These are phyloP conservation scores for Nakaseomyces delphensis DNA, from an alignment of 1,139 yeast genomes.

Conservation along the genomic window DNA sequence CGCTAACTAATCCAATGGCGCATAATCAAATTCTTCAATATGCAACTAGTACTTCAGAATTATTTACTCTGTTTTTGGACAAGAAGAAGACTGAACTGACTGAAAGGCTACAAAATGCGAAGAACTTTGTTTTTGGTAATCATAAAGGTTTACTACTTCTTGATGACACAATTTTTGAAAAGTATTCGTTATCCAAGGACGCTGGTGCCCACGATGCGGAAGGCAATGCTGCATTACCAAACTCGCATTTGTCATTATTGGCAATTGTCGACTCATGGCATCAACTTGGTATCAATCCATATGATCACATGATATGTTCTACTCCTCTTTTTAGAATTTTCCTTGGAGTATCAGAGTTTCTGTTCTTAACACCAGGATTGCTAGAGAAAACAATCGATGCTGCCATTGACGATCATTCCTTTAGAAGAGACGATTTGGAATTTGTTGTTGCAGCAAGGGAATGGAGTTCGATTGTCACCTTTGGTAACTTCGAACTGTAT, in stretches of 20 bases:
- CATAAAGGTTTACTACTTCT: slow-evolving; percentile 40
- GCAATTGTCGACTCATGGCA: slow-evolving; percentile 95
- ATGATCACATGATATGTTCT: slow-evolving; percentile 93
- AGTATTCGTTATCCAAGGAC: slow-evolving; percentile 65
- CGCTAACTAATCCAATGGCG: slow-evolving; percentile 91
- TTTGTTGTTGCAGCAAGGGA: slow-evolving; percentile 72
- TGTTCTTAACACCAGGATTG: slow-evolving; percentile 75
- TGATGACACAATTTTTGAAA: slow-evolving; percentile 71
- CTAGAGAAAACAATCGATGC: slow-evolving; percentile 72
- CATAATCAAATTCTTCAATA: slow-evolving; percentile 86
- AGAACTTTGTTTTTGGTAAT: slow-evolving; percentile 66
- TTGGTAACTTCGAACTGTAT: slow-evolving; percentile 70
- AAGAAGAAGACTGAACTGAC: slow-evolving; percentile 51
- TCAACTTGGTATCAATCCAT: slow-evolving; percentile 75
- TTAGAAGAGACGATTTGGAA: slow-evolving; percentile 79
- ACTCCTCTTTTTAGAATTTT: slow-evolving; percentile 89
- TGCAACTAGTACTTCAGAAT: slow-evolving; percentile 72
- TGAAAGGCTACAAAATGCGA: slow-evolving; percentile 55
- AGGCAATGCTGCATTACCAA: slow-evolving; percentile 55
- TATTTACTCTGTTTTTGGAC: slow-evolving; percentile 75
- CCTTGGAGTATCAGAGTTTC: slow-evolving; percentile 86
- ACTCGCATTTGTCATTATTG: slow-evolving; percentile 78
- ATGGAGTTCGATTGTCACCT: slow-evolving; percentile 78
- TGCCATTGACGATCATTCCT: slow-evolving; percentile 56
- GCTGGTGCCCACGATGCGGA: slow-evolving; percentile 35